These are phyloP conservation scores for Prunus campanulata DNA, from an alignment of 306 rosid genomes.

Conservation along the genomic window DNA sequence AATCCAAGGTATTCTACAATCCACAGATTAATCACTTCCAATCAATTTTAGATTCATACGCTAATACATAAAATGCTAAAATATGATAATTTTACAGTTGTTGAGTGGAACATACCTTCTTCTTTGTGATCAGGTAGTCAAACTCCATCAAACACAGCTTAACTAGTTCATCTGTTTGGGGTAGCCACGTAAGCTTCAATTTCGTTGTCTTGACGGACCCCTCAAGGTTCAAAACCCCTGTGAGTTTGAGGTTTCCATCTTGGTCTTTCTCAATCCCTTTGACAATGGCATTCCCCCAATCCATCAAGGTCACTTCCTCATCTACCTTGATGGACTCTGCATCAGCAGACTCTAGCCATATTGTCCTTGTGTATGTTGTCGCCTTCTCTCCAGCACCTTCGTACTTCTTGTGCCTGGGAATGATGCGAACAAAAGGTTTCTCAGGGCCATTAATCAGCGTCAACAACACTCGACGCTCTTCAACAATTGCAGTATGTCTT, in stretches of 20 bases:
- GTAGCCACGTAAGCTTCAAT: slow-evolving; percentile 93
- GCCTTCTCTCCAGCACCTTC: slow-evolving; percentile 87
- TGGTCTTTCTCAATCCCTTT: slow-evolving; percentile 65
- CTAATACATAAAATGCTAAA: neutral
- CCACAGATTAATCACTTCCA: neutral
- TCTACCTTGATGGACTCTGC: slow-evolving; percentile 59
- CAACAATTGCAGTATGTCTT: slow-evolving; percentile 79
- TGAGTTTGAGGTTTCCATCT: slow-evolving; percentile 61
- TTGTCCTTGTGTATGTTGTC: slow-evolving; percentile 58
- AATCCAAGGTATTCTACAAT: neutral
- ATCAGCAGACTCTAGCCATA: slow-evolving; percentile 79
- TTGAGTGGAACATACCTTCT: slow-evolving; percentile 60
- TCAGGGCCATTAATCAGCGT: slow-evolving; percentile 85
- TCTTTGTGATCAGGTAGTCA: slow-evolving; percentile 83
- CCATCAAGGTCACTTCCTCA: slow-evolving; percentile 91
- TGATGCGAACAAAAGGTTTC: slow-evolving; percentile 61
- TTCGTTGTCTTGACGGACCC: slow-evolving; percentile 92
- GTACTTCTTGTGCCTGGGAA: slow-evolving; percentile 87
- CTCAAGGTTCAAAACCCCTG: slow-evolving; percentile 82
- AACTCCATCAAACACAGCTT: slow-evolving; percentile 72
- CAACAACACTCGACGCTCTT: slow-evolving; percentile 63
- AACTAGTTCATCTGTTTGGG: slow-evolving; percentile 70
- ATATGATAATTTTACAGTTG: neutral
- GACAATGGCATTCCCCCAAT: slow-evolving; percentile 92
- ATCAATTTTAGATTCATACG: neutral